Evolutionary conservation across 805 yeast species (phyloP).

Genomic region (Hermanozyma aechmeae): DNA sequence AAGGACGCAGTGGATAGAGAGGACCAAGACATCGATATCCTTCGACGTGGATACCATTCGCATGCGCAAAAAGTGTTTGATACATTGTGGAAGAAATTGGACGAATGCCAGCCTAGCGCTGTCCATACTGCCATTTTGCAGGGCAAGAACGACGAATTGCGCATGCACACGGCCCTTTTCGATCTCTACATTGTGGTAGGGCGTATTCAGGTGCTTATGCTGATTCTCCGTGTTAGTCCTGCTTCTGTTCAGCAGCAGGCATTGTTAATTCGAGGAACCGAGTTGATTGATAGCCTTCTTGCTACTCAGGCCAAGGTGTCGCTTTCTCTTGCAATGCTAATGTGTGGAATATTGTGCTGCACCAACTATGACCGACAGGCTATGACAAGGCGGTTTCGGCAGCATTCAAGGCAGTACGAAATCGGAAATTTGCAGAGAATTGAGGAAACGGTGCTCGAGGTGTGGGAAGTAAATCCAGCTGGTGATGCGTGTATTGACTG

Average conservation of each 20-base stretch:
- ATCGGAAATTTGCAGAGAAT: conserved; percentile 11
- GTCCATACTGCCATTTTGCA: conserved; percentile 6
- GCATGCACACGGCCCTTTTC: conserved; percentile 7
- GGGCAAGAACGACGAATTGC: conserved; percentile 3
- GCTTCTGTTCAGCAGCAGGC: conserved; percentile 5
- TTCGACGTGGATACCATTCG: conserved; percentile 5
- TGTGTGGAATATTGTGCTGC: too few relatives aligned
- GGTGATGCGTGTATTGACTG: conserved; percentile 10
- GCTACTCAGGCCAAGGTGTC: conserved; percentile 7
- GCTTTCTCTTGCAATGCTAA: conserved; percentile 7
- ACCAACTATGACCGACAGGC: too few relatives aligned
- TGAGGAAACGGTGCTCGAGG: conserved; percentile 9
- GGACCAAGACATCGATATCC: not conserved
- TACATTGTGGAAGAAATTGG: conserved; percentile 2
- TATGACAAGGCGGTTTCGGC: too few relatives aligned
- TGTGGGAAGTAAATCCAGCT: conserved; percentile 9
- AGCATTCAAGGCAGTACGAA: conserved; percentile 8
- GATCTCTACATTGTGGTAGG: conserved; percentile 8
- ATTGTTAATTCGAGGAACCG: conserved; percentile 6
- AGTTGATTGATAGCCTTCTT: conserved; percentile 5
- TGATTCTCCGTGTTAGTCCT: conserved; percentile 6
- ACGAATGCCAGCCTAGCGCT: conserved; percentile 5
- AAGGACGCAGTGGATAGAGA: not conserved
- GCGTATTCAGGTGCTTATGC: conserved; percentile 7
- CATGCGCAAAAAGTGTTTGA: conserved; percentile 1